Evolutionary conservation across 192 early-diverging fungal species (phyloP).

Genomic region (Mortierella hygrophila): DNA sequence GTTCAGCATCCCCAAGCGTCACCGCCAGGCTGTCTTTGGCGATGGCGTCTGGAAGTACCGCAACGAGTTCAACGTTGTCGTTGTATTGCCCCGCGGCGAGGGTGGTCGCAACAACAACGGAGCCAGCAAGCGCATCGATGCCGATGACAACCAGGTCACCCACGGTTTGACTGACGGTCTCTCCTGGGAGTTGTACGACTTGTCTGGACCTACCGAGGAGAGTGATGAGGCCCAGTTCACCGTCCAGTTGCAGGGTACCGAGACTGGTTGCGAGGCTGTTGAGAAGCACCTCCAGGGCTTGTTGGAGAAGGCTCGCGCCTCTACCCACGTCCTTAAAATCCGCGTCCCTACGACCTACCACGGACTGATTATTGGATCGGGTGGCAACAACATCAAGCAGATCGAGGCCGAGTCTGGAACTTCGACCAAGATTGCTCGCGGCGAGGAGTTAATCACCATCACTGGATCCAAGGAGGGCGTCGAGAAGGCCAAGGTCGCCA

Average conservation of each 20-base stretch:
- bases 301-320: conserved; percentile 41
- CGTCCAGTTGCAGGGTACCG: conserved; percentile 50
- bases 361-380: conserved; percentile 79
- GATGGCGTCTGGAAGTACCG: conserved; percentile 69
- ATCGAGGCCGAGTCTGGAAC: conserved; percentile 83
- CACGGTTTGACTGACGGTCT: conserved; percentile 51
- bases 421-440: conserved; percentile 75
- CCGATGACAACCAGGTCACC: conserved; percentile 48
- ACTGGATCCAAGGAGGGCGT: conserved; percentile 69
- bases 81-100: conserved; percentile 55
- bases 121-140: conserved; percentile 58
- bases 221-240: conserved; percentile 34
- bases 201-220: conserved; percentile 26
- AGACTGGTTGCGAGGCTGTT: conserved; percentile 41
- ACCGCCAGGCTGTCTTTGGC: conserved; percentile 67
- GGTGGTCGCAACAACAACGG: conserved; percentile 26
- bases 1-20: conserved; percentile 63
- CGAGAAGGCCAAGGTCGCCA: conserved; percentile 65
- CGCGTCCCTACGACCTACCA: conserved; percentile 45
- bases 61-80: conserved; percentile 71
- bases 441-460: conserved; percentile 61
- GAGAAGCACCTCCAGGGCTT: conserved; percentile 35
- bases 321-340: conserved; percentile 49
- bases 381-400: conserved; percentile 83
- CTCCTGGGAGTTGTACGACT: conserved; percentile 46